Evolutionary conservation across 2,329 filamentous ascomycete species (phyloP).

Genomic region (Dactylellina sp.): DNA sequence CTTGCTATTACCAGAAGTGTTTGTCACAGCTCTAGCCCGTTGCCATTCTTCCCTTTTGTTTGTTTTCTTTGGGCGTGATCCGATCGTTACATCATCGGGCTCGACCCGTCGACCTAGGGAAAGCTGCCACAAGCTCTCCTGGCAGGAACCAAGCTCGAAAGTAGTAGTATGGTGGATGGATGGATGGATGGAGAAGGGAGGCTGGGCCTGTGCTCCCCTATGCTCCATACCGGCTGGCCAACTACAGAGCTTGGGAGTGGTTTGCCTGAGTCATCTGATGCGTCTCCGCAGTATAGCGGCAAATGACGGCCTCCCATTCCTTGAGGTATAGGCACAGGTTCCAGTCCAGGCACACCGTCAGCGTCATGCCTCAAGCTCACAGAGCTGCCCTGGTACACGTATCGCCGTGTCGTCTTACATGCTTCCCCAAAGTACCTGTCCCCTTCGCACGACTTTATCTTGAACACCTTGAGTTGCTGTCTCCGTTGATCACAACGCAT

Average conservation of each 20-base stretch:
- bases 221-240: no score
- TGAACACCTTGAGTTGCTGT: constrained; percentile 19
- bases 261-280: constrained; percentile 51
- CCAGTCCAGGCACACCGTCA: constrained; percentile 23
- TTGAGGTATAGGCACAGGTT: constrained; percentile 29
- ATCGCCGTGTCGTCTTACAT: background rate
- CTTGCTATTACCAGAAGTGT: background rate
- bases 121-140: constrained; percentile 13
- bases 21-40: background rate
- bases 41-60: constrained; percentile 4
- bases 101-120: constrained; percentile 19
- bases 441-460: no score
- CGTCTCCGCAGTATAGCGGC: constrained; percentile 20
- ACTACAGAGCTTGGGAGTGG: background rate
- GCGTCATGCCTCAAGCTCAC: constrained; percentile 15
- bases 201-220: constrained; percentile 5
- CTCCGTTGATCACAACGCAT: constrained; percentile 44
- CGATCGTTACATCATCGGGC: constrained; percentile 55
- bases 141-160: background rate
- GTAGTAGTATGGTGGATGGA: no score
- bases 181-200: no score
- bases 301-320: constrained; percentile 30
- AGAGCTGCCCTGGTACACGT: no score
- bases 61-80: constrained; percentile 26
- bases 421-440: no score